Evolutionary conservation across 1,284 basidiomycete genomes (phyloP).

Genomic region (Abortiporus biennis): DNA sequence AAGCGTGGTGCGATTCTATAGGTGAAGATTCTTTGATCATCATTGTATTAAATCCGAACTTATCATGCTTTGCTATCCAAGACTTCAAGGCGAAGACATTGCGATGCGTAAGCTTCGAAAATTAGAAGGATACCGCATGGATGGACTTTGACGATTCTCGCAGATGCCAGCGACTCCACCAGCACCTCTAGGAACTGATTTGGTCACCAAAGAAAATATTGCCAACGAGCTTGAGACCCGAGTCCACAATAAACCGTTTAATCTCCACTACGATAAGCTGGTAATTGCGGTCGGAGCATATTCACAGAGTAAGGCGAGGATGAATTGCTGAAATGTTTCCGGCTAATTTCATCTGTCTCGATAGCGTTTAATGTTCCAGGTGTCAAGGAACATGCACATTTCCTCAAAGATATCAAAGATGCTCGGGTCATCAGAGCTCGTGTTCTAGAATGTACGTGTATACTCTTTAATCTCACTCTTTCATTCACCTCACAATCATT

Average conservation of each 20-base stretch:
- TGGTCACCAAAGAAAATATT: not conserved
- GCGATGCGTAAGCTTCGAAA: constrained; percentile 53
- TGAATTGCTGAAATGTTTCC: constrained; percentile 2
- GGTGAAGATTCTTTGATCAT: constrained; percentile 12
- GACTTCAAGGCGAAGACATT: constrained; percentile 61
- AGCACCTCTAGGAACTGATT: constrained; percentile 7
- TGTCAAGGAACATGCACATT: constrained; percentile 75
- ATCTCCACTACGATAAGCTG: constrained; percentile 65
- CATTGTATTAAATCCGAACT: not conserved
- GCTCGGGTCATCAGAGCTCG: constrained; percentile 74
- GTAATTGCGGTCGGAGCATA: constrained; percentile 84
- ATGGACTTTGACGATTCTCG: constrained; percentile 2
- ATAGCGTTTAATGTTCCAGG: constrained; percentile 62
- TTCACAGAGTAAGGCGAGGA: constrained; percentile 56
- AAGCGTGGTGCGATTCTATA: constrained; percentile 70
- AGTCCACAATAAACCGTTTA: constrained; percentile 38
- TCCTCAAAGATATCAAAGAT: constrained; percentile 80
- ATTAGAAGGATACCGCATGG: no score
- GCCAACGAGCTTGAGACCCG: not conserved
- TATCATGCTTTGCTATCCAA: constrained; percentile 17
- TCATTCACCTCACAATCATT: not conserved
- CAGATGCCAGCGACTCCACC: constrained; percentile 56
- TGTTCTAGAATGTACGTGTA: constrained; percentile 63
- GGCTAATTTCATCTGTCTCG: not conserved
- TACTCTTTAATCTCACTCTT: not conserved